These are phyloP conservation scores for Microbotryum violaceum DNA, from an alignment of 1,284 basidiomycete species.

Conservation along the genomic window DNA sequence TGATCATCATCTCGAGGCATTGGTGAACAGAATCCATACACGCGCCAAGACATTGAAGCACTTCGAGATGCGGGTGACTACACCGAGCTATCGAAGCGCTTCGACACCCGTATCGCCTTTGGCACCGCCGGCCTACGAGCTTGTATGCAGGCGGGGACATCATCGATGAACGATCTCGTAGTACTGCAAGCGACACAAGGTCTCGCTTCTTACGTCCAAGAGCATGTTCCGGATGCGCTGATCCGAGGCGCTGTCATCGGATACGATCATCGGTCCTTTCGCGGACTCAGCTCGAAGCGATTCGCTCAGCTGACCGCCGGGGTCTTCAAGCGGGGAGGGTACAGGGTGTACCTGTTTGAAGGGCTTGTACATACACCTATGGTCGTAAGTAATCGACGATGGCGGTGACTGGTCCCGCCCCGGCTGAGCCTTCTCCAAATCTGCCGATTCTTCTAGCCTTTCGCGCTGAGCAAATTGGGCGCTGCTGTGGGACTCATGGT, in stretches of 20 bases:
- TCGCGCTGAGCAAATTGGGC: constrained; percentile 56
- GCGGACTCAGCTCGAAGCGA: constrained; percentile 63
- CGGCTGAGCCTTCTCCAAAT: not conserved
- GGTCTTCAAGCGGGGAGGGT: constrained; percentile 55
- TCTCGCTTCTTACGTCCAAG: constrained; percentile 46
- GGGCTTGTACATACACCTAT: constrained; percentile 72
- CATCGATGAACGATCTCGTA: constrained; percentile 76
- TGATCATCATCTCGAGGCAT: not conserved
- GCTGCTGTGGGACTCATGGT: constrained; percentile 81
- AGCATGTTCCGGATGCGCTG: constrained; percentile 50
- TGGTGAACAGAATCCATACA: constrained; percentile 49
- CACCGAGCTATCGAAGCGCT: constrained; percentile 52
- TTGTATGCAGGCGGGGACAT: constrained; percentile 74
- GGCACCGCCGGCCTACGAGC: constrained; percentile 76
- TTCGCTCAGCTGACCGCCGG: constrained; percentile 68
- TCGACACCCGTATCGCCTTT: constrained; percentile 68
- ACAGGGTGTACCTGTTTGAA: constrained; percentile 61
- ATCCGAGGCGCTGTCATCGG: constrained; percentile 66
- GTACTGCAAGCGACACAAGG: constrained; percentile 56
- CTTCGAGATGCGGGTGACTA: constrained; percentile 48
- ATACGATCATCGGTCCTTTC: constrained; percentile 51
- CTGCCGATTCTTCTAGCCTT: constrained; percentile 50
- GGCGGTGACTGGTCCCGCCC: not conserved
- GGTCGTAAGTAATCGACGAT: constrained; percentile 45
- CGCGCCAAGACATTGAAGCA: constrained; percentile 51